Conservation (phyloP, 768 basidiomycete genomes). For the Hericium coralloides region DNA sequence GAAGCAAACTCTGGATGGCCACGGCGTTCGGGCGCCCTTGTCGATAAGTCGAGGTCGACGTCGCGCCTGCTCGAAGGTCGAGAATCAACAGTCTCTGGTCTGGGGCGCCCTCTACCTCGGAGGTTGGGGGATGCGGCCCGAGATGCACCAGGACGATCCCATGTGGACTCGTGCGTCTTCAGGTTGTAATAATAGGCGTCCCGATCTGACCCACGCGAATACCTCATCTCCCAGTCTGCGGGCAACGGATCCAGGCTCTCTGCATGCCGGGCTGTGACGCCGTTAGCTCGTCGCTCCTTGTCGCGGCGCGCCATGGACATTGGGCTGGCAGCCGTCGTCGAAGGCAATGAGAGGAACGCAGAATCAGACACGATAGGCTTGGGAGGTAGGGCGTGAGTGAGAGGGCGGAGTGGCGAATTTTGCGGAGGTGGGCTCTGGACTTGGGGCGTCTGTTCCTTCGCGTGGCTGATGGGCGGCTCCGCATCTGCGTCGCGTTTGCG, state of each 20-base stretch:
- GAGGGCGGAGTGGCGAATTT: slow-evolving; percentile 6
- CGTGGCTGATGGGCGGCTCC: neutral
- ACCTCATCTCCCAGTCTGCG: slow-evolving; percentile 7
- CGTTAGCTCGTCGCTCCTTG: slow-evolving; percentile 14
- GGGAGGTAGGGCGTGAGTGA: slow-evolving; percentile 13
- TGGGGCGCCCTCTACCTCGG: slow-evolving; percentile 3
- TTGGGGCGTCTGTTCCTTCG: slow-evolving; percentile 1
- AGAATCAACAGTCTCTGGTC: slow-evolving; percentile 6
- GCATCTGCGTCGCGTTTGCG: neutral
- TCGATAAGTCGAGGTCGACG: slow-evolving; percentile 2
- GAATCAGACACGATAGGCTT: slow-evolving; percentile 11
- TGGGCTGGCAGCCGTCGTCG: slow-evolving; percentile 14
- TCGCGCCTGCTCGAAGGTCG: slow-evolving; percentile 2
- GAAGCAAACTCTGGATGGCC: neutral
- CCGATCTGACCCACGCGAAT: slow-evolving; percentile 1
- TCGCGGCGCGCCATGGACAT: slow-evolving; percentile 13
- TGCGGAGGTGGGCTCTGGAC: slow-evolving; percentile 1
- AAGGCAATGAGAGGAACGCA: slow-evolving; percentile 10
- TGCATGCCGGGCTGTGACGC: slow-evolving; percentile 1
- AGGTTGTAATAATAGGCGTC: slow-evolving; percentile 5
- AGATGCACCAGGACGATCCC: slow-evolving; percentile 6
- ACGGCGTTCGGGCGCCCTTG: neutral
- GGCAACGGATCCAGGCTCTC: slow-evolving; percentile 1
- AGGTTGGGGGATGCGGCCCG: slow-evolving; percentile 5
- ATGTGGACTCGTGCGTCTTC: slow-evolving; percentile 9